Evolutionary conservation across 2,329 filamentous ascomycete genomes (phyloP).

Genomic region (Penicillium sp.): DNA sequence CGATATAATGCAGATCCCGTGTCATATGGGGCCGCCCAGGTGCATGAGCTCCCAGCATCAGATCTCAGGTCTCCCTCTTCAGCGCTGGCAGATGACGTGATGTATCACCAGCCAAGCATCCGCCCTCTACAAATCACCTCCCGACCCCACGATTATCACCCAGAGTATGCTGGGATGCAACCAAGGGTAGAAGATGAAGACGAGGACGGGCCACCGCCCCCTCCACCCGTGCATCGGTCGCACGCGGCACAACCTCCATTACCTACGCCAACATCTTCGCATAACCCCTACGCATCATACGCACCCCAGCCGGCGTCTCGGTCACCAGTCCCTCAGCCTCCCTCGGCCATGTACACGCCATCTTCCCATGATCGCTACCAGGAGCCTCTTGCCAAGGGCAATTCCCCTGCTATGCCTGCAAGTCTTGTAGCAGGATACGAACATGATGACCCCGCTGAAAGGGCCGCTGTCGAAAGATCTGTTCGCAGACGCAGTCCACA

Average conservation of each 20-base stretch:
- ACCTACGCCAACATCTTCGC: constrained; percentile 27
- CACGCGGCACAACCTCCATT: constrained; percentile 27
- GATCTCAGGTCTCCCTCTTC: constrained; percentile 20
- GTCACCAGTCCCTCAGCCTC: not conserved
- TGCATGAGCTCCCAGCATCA: constrained; percentile 19
- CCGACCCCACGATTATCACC: constrained; percentile 31
- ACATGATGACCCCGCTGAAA: constrained; percentile 31
- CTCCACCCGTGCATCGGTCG: constrained; percentile 37
- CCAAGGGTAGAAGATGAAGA: constrained; percentile 48
- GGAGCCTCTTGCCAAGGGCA: constrained; percentile 16
- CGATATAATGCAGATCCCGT: constrained; percentile 22
- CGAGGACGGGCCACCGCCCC: constrained; percentile 37
- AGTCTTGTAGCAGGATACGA: constrained; percentile 45
- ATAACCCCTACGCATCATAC: constrained; percentile 26
- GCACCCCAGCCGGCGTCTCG: constrained; percentile 21
- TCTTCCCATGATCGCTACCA: constrained; percentile 1
- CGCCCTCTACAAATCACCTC: constrained; percentile 25
- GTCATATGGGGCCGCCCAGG: constrained; percentile 21
- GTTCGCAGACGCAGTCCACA: constrained; percentile 27
- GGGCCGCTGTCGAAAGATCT: constrained; percentile 28
- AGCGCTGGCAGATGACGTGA: constrained; percentile 19
- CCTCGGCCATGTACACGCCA: constrained; percentile 1
- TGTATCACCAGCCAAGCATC: constrained; percentile 26
- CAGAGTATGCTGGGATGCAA: constrained; percentile 45
- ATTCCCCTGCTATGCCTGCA: constrained; percentile 35